Conservation (phyloP, 129 eudicot species). For the Tanacetum coccineum region DNA sequence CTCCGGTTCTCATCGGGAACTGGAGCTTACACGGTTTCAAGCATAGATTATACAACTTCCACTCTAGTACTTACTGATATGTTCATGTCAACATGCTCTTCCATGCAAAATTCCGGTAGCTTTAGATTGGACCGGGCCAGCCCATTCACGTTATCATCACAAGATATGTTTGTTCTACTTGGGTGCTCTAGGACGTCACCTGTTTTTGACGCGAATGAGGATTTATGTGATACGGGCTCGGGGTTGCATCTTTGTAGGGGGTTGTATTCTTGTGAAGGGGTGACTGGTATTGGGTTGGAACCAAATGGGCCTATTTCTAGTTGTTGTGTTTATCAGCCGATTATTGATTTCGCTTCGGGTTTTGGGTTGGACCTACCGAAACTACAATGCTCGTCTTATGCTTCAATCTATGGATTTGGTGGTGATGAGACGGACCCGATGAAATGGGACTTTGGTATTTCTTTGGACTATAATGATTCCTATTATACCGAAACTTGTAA, state of each 20-base stretch:
- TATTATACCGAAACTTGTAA: slow-evolving; percentile 52
- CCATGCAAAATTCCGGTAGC: slow-evolving; percentile 81
- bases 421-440: slow-evolving; percentile 72
- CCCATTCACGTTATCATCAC: slow-evolving; percentile 43
- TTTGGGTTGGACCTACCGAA: slow-evolving; percentile 59
- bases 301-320: slow-evolving; percentile 62
- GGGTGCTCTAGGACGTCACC: slow-evolving; percentile 81
- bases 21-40: slow-evolving; percentile 46
- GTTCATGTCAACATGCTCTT: slow-evolving; percentile 70
- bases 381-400: slow-evolving; percentile 73
- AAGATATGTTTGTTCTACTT: slow-evolving; percentile 51
- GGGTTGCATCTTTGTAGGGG: slow-evolving; percentile 76
- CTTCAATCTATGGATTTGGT: slow-evolving; percentile 67
- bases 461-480: slow-evolving; percentile 52
- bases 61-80: slow-evolving; percentile 48
- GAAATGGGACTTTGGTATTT: slow-evolving; percentile 73
- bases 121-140: slow-evolving; percentile 47
- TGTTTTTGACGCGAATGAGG: slow-evolving; percentile 50
- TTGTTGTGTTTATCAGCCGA: slow-evolving; percentile 72
- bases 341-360: slow-evolving; percentile 38
- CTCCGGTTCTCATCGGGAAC: slow-evolving; percentile 54
- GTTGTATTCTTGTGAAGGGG: slow-evolving; percentile 68
- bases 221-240: slow-evolving; percentile 64
- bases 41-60: slow-evolving; percentile 55
- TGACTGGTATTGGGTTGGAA: slow-evolving; percentile 60